Evolutionary conservation across 768 basidiomycete species (phyloP), one percentile per base, ranked within the genome.

Genomic region (Thelephora aurantiotincta): DNA sequence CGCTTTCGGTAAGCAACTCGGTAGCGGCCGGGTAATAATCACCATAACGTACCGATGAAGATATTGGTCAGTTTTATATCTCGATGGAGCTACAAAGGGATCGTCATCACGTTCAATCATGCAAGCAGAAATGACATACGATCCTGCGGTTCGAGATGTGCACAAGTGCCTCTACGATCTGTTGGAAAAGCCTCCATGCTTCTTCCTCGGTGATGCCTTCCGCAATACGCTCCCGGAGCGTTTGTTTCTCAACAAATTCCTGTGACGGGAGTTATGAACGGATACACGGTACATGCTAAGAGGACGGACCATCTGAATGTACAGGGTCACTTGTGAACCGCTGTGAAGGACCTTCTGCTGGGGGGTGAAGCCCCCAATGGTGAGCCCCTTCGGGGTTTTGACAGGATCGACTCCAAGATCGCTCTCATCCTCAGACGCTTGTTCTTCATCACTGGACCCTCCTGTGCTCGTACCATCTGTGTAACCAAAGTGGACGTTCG

Each of bases 11-110:
- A 26, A 50, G 42, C 4, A 35, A 18, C 23, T 19, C 11, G 35
- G 19, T 5, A 33, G 38, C 49, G 18, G 49, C 35, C 5, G 41
- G 16, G 53, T 33, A 43, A n/a, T 30, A 46, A 22, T 11, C 36
- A 30, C 35, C 22, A 18, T 36, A 2, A 60, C 73, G 26, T 54
- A 88, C 89, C 88, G 44, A 94, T 89, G 63, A 97, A 90, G 52
- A 97, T 91, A 56, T 97, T 97, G 0, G 84, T 86, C 12, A 90
- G 66, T 60, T 97, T 97, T 60, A 97, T 86, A 60, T 96, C 92
- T 45, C 86, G 70, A 63, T 89, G 85, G 46, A 89, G 63, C 76
- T 78, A 46, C 3, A 45, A 44, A 38, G 47, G 5, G 14, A 13
- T 9, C 22, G 35, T 52, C 19, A 48, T 37, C 1, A 43, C 18